Evolutionary conservation across 2,329 filamentous ascomycete species (phyloP).

Genomic region (Anthostomella pinea): DNA sequence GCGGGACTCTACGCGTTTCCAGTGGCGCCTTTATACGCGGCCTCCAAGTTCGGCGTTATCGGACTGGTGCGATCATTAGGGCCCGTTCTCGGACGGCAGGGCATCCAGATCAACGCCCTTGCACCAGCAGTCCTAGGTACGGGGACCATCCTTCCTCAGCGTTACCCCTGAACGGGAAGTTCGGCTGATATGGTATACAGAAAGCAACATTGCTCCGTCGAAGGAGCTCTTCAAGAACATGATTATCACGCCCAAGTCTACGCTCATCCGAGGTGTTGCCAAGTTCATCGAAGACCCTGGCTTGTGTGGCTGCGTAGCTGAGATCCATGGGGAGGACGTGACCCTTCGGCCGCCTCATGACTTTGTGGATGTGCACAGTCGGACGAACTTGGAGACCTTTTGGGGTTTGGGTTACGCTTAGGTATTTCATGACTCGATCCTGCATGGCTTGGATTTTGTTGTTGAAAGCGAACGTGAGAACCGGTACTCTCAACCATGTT

Average conservation of each 20-base stretch:
- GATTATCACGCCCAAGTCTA: slow-evolving; percentile 50
- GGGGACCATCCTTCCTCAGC: slow-evolving; percentile 11
- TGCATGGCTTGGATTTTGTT: no score
- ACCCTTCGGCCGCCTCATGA: slow-evolving; percentile 43
- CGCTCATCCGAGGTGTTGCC: slow-evolving; percentile 41
- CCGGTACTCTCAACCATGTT: no score
- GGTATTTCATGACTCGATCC: no score
- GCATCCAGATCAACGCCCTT: slow-evolving; percentile 50
- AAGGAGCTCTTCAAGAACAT: slow-evolving; percentile 45
- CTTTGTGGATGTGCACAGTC: slow-evolving; percentile 47
- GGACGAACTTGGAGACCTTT: slow-evolving; percentile 32
- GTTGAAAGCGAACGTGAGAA: no score
- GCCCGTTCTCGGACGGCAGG: slow-evolving; percentile 34
- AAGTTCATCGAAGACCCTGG: slow-evolving; percentile 39
- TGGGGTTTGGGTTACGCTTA: slow-evolving; percentile 3
- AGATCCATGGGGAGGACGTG: slow-evolving; percentile 49
- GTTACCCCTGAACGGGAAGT: neutral
- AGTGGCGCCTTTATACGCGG: slow-evolving; percentile 47
- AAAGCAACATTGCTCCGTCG: slow-evolving; percentile 44
- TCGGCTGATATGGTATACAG: slow-evolving; percentile 23
- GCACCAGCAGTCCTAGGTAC: slow-evolving; percentile 49
- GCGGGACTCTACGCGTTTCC: slow-evolving; percentile 52
- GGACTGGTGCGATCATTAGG: slow-evolving; percentile 48
- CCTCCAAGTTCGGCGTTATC: slow-evolving; percentile 47
- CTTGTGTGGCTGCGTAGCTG: slow-evolving; percentile 45